phyloP scores from a whole-genome alignment of 306 rosid genomes.

The Potentilla sterilis region DNA sequence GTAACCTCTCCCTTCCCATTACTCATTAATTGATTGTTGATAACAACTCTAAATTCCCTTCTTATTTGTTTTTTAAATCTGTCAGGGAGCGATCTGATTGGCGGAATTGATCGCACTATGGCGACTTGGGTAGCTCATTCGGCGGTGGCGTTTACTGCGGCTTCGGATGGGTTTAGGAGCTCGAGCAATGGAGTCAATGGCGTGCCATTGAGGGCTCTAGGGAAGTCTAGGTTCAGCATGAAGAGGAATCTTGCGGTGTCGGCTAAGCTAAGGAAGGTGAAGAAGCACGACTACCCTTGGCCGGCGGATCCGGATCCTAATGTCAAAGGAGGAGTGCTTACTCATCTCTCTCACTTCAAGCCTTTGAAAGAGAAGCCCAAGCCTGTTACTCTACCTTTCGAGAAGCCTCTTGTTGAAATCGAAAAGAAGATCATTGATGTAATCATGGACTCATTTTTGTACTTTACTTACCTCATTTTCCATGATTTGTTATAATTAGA shows the following conservation, averaged over 20 bases:
- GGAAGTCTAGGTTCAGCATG: constrained; percentile 45
- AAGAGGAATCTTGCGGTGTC: constrained; percentile 50
- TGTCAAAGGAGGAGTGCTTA: constrained; percentile 74
- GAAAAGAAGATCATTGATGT: constrained; percentile 88
- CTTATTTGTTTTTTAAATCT: not conserved
- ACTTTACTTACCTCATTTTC: no score
- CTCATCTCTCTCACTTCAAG: constrained; percentile 74
- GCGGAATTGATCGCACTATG: constrained; percentile 28
- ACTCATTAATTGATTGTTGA: not conserved
- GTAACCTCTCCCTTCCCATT: not conserved
- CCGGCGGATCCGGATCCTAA: constrained; percentile 74
- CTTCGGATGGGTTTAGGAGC: constrained; percentile 85
- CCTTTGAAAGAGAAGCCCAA: constrained; percentile 73
- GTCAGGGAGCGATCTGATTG: constrained; percentile 25
- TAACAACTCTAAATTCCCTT: no score
- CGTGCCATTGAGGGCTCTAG: constrained; percentile 64
- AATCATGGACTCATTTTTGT: no score
- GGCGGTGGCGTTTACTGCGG: constrained; percentile 51
- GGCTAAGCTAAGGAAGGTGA: constrained; percentile 68
- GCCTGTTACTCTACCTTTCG: constrained; percentile 75
- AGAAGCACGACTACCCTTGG: constrained; percentile 90
- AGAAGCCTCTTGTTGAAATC: constrained; percentile 68
- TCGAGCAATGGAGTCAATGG: constrained; percentile 63
- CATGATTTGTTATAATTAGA: constrained; percentile 11
- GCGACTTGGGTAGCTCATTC: constrained; percentile 69